Conservation (phyloP, 176 grass and related monocot species). For the Leersia perrieri region DNA sequence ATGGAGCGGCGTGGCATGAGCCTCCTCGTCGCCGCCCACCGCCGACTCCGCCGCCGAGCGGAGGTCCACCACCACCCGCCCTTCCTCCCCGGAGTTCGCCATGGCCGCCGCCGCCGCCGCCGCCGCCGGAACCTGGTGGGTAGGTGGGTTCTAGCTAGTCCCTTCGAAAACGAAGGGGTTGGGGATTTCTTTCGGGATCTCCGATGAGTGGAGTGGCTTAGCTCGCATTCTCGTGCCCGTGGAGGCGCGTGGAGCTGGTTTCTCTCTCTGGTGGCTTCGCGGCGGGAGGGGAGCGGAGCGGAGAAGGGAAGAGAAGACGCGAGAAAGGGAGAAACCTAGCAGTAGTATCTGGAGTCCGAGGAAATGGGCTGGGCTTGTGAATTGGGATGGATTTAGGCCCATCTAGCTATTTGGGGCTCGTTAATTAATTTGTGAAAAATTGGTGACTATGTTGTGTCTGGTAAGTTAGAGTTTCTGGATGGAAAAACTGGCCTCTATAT, state of each 20-base stretch:
- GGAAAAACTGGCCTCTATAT: no score
- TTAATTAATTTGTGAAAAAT: no score
- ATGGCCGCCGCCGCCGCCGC: conserved; percentile 14
- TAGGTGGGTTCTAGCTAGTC: background rate
- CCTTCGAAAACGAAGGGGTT: background rate
- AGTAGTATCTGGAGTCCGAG: background rate
- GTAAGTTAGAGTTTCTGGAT: no score
- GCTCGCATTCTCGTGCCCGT: background rate
- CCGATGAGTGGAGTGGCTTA: no score
- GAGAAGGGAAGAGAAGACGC: background rate
- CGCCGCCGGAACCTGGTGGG: background rate
- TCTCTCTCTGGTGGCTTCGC: conserved; percentile 2
- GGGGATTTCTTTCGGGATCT: background rate
- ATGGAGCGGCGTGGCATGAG: conserved; percentile 59
- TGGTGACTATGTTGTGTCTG: no score
- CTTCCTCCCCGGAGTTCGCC: conserved; percentile 49
- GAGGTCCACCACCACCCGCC: conserved; percentile 51
- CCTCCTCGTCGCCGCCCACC: conserved; percentile 39
- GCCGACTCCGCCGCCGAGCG: conserved; percentile 65
- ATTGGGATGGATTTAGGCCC: background rate
- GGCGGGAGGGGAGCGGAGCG: background rate
- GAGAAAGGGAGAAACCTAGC: conserved; percentile 25
- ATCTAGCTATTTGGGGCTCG: no score
- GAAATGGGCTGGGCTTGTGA: background rate
- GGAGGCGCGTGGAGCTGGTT: background rate